A percentile compares a stretch with the other conserved stretches of the same genome.
Conservation (phyloP, 106 monocot genomes). For the Platanthera zijinensis region DNA sequence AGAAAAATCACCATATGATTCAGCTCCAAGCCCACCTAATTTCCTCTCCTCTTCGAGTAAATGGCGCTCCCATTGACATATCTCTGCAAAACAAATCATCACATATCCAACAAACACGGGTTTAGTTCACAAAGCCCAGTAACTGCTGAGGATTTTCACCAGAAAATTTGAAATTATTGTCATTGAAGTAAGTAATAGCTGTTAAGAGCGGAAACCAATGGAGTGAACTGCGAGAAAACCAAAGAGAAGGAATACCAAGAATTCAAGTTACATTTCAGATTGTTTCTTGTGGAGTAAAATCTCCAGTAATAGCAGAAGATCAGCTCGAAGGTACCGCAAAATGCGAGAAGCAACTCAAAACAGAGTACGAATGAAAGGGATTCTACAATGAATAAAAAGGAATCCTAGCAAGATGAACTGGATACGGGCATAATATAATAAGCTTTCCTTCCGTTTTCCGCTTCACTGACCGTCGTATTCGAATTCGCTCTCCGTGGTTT, state of each 20-base stretch:
- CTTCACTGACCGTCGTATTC: constrained; percentile 29
- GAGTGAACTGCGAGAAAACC: background rate
- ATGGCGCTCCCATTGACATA: constrained; percentile 17
- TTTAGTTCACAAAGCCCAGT: background rate
- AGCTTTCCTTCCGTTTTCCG: background rate
- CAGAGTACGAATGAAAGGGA: background rate
- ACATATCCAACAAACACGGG: background rate
- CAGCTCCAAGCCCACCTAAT: constrained; percentile 7
- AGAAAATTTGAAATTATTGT: background rate
- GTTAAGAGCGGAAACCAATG: background rate
- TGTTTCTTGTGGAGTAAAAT: background rate
- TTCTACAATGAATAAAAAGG: background rate
- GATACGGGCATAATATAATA: too few relatives aligned
- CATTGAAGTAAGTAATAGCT: background rate
- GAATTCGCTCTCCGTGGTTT: constrained; percentile 54
- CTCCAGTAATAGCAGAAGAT: background rate
- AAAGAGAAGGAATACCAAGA: background rate
- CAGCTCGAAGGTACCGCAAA: background rate
- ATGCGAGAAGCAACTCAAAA: background rate
- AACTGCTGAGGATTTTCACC: background rate
- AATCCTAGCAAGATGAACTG: background rate
- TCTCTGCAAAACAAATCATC: constrained; percentile 11
- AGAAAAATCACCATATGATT: constrained; percentile 21
- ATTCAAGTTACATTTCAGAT: background rate
- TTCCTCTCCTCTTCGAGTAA: constrained; percentile 21